phyloP scores from a whole-genome alignment of 371 early-diverging fungal species.

The Circinella minor region DNA sequence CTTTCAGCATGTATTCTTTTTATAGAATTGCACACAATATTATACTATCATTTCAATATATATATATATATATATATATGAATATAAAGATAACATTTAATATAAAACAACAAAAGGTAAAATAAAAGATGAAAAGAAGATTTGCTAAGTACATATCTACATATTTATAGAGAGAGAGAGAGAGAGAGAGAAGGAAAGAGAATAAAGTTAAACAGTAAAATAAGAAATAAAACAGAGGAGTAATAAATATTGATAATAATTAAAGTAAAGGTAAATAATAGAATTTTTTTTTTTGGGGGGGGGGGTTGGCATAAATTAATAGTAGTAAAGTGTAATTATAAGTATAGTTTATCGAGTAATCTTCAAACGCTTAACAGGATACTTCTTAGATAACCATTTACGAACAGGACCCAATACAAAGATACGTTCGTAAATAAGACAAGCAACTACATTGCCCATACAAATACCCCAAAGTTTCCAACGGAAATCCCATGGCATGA shows the following conservation, averaged over 20 bases:
- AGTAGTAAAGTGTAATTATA: too few relatives aligned
- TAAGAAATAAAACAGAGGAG: background rate
- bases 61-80: too few relatives aligned
- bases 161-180: background rate
- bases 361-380: conserved; percentile 35
- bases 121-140: background rate
- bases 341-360: conserved; percentile 26
- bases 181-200: background rate
- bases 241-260: background rate
- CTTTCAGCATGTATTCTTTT: too few relatives aligned
- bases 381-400: conserved; percentile 33
- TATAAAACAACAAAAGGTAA: background rate
- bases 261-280: background rate
- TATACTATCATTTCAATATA: too few relatives aligned
- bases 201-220: background rate
- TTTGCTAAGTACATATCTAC: background rate
- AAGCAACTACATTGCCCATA: conserved; percentile 39
- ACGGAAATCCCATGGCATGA: conserved; percentile 70
- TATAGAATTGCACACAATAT: too few relatives aligned
- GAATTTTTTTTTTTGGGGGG: too few relatives aligned
- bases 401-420: conserved; percentile 58
- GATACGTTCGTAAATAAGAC: conserved; percentile 47
- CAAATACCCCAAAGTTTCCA: conserved; percentile 64
- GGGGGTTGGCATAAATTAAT: too few relatives aligned
- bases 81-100: too few relatives aligned